Conservation (phyloP, 2,329 filamentous ascomycete genomes). For the Rhinocladiella similis region DNA sequence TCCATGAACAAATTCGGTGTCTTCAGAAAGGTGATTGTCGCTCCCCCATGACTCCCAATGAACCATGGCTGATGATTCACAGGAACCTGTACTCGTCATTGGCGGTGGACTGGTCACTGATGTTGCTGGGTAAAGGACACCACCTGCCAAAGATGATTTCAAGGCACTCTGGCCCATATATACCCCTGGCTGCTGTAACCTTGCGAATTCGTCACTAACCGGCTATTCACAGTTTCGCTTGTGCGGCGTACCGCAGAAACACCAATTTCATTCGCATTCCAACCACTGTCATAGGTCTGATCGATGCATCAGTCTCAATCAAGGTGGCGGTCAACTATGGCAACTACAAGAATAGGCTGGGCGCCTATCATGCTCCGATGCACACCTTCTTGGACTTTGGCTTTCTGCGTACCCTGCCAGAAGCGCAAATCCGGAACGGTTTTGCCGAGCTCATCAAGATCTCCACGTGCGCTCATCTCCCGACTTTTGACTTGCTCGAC, state of each 20-base stretch:
- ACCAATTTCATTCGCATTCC: slow-evolving; percentile 74
- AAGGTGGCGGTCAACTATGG: slow-evolving; percentile 79
- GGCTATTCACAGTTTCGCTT: slow-evolving; percentile 58
- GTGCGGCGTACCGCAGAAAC: slow-evolving; percentile 69
- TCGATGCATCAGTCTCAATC: slow-evolving; percentile 74
- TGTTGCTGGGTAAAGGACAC: slow-evolving; percentile 64
- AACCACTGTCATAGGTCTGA: slow-evolving; percentile 73
- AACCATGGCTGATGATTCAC: neutral
- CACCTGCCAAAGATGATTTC: slow-evolving; percentile 45
- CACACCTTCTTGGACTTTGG: slow-evolving; percentile 74
- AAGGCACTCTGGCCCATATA: slow-evolving; percentile 52
- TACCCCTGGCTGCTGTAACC: slow-evolving; percentile 28
- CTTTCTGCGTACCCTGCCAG: slow-evolving; percentile 68
- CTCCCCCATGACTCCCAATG: slow-evolving; percentile 16
- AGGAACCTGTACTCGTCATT: slow-evolving; percentile 66
- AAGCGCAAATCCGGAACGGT: slow-evolving; percentile 69
- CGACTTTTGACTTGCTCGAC: slow-evolving; percentile 68
- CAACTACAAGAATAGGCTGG: slow-evolving; percentile 73
- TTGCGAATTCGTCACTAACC: slow-evolving; percentile 30
- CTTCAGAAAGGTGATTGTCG: slow-evolving; percentile 56
- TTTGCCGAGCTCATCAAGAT: slow-evolving; percentile 78
- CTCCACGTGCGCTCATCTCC: slow-evolving; percentile 66
- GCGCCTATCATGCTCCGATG: slow-evolving; percentile 70
- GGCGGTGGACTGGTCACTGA: slow-evolving; percentile 72
- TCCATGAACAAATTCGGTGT: slow-evolving; percentile 74